Base-by-base conservation (phyloP, 2,329 filamentous ascomycete genomes). In the Cercospora citrullina region DNA sequence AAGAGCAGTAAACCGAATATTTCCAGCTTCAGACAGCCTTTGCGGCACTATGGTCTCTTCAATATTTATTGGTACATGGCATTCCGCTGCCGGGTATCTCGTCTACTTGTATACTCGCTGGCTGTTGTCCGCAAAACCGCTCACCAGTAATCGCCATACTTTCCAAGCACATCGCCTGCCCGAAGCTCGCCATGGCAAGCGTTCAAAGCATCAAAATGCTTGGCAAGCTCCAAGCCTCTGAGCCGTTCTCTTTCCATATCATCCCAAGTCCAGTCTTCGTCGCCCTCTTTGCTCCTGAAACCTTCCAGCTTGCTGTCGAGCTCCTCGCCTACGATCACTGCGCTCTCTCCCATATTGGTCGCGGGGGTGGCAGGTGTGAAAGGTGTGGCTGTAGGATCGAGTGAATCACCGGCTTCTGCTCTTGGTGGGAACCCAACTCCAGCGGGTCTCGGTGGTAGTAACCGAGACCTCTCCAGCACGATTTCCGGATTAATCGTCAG, bases 401-500 rank as follows among this genome's bases (percentile, higher is more conserved):
- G 48, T 39, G 48, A 53, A 42, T 31, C 69, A 8, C 68, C 66
- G 2, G 64, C 67, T 62, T 77, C 76, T 18, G 71, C 66, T 45
- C 75, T 65, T 2, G 77, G 75, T 18, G 76, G 77, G 30, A 75
- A 70, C 14, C 75, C 72, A 1, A 76, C 70, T 12, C 89, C 90
- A 10, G 86, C 88, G 0, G 93, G 92, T 59, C 89, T 85, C 66
- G 86, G 81, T 0, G 95, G 95, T 61, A 98, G 81, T 77, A 97
- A 82, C 1, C 89, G 88, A 60, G 90, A 90, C 39, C 89, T 86
- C 53, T 87, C 84, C 28, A 98, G 83, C 7, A 94, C 84, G 58
- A 91, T 84, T 72, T 93, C 90, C 0, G 95, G 94, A 71, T 94
- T 88, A 4, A 98, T 87, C 0, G 94, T 98, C 75, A 95, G 84